Base-by-base conservation (phyloP, 2,329 filamentous ascomycete genomes). In the Diaporthe capsici region DNA sequence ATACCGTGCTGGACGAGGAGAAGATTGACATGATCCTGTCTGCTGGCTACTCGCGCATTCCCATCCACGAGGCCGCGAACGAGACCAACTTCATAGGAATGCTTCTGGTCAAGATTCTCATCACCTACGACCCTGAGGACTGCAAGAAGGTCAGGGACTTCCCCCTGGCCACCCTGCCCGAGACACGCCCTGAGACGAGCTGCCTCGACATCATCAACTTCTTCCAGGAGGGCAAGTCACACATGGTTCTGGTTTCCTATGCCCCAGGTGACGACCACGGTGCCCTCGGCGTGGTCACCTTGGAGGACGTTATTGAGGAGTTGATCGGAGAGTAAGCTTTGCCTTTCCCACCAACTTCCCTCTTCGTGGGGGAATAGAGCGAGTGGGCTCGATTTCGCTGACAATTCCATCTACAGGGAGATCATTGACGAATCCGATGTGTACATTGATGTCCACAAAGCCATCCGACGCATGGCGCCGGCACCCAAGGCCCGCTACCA, bases 371-470 rank as follows among this genome's bases (percentile, higher is more conserved):
- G 8, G 9, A 8, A 42, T 7, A 55, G 15, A 8, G 20, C n/a
- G 15, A 7, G 4, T n/a, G 25, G 63, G 9, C 9, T 47, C 17
- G 71, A 42, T 22, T 57, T 20, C 17, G 49, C 67, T 77, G 47
- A 75, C 82, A 85, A 85, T 81, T 10, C 20, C 13, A 53, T 17
- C 2, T 37, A 49, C 75, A 96, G 94, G 87, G 97, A 99, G 89
- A 99, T 98, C 78, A 97, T 99, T 77, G 97, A 99, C 83, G 97
- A 99, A 84, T 98, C 96, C 0, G 97, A 99, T 84, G 97, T 99
- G 15, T 99, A 98, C 81, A 93, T 99, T 78, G 97, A 99, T 83
- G 95, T 99, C 2, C 97, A 98, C 88, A 98, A 98, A 86, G 97
- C 97, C 31, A 98, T 99, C 79, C 92, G 97, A 75, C 94, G 97